Conservation (phyloP, 169 alveolate species). For the Amoebophrya sp. region DNA sequence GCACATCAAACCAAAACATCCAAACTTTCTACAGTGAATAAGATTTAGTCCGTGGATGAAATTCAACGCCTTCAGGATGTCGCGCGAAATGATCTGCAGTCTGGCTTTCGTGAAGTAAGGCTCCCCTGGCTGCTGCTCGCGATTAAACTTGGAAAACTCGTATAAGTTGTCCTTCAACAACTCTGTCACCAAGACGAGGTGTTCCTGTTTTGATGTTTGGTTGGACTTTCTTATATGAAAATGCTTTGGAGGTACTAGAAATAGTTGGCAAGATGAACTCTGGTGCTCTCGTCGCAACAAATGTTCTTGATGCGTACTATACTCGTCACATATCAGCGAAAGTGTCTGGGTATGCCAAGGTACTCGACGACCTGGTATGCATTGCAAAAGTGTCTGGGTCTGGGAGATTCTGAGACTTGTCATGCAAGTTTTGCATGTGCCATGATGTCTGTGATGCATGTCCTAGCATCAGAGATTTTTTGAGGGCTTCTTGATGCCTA, state of each 20-base stretch:
- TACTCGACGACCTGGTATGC: slow-evolving; percentile 43
- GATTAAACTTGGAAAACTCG: slow-evolving; percentile 41
- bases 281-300: too few species aligned
- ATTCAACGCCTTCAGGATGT: slow-evolving; percentile 61
- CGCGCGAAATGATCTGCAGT: slow-evolving; percentile 46
- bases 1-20: not conserved
- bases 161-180: slow-evolving; percentile 66
- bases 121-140: slow-evolving; percentile 20
- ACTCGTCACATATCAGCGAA: too few species aligned
- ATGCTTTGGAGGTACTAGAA: not conserved
- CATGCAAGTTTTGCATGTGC: too few species aligned
- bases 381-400: too few species aligned
- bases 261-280: too few species aligned
- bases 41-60: slow-evolving; percentile 61
- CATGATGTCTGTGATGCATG: too few species aligned
- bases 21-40: slow-evolving; percentile 59
- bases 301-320: too few species aligned
- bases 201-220: slow-evolving; percentile 83
- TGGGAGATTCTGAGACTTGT: too few species aligned
- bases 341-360: slow-evolving; percentile 42
- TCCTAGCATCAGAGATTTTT: too few species aligned
- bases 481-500: too few species aligned
- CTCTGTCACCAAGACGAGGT: slow-evolving; percentile 85
- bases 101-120: not conserved
- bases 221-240: slow-evolving; percentile 52